Evolutionary conservation across 352 stramenopile species (phyloP).

Genomic region (Blastocystis sp.): DNA sequence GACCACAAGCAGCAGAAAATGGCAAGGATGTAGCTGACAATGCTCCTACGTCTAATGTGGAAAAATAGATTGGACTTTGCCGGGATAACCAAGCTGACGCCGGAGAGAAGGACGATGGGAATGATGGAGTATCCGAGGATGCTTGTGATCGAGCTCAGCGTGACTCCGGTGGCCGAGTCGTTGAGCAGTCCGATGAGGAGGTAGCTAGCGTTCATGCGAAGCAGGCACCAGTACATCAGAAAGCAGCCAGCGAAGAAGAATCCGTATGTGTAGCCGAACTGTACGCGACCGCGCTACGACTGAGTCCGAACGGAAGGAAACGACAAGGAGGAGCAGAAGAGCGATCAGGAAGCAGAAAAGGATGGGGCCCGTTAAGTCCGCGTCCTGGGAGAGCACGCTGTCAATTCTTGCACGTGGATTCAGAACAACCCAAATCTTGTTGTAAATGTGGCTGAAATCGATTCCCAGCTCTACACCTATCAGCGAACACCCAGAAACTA

Average conservation of each 20-base stretch:
- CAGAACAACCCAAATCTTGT: constrained; percentile 63
- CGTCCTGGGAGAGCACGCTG: constrained; percentile 25
- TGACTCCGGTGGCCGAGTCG: constrained; percentile 40
- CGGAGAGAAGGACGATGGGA: constrained; percentile 29
- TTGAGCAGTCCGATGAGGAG: constrained; percentile 48
- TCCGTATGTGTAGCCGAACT: constrained; percentile 63
- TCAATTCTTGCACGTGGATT: constrained; percentile 60
- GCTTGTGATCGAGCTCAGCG: constrained; percentile 48
- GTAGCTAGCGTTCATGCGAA: constrained; percentile 15
- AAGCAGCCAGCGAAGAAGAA: constrained; percentile 60
- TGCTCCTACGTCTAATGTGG: constrained; percentile 15
- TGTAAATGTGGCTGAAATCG: constrained; percentile 68
- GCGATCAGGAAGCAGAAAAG: constrained; percentile 58
- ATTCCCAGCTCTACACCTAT: constrained; percentile 52
- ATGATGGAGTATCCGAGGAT: constrained; percentile 66
- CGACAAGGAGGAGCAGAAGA: constrained; percentile 26
- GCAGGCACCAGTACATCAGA: constrained; percentile 7
- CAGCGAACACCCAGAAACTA: not conserved
- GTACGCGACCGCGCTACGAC: constrained; percentile 42
- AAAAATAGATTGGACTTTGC: not conserved
- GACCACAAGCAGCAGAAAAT: constrained; percentile 49
- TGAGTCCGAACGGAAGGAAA: not conserved
- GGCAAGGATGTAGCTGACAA: constrained; percentile 4
- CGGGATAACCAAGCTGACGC: constrained; percentile 6
- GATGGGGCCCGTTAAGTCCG: constrained; percentile 41